Percentiles rank a stretch among this genome's conserved stretches.
Conservation (phyloP, 768 basidiomycete species). For the Mycena filopes region DNA sequence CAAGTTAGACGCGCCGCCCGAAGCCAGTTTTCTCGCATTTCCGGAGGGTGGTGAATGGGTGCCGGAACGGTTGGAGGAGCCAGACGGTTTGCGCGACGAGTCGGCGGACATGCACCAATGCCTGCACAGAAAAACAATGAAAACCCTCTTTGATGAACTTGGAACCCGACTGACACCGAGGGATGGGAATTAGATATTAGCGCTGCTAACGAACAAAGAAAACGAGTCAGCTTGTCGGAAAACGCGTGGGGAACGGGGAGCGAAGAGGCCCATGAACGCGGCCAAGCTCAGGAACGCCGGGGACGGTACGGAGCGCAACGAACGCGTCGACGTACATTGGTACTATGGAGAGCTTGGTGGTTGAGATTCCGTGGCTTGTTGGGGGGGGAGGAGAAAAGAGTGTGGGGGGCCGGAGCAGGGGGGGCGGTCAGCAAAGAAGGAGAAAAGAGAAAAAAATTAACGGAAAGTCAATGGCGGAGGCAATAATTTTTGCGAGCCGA, state of each 20-base stretch:
- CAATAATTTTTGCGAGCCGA: constrained; percentile 11
- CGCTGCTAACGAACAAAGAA: constrained; percentile 32
- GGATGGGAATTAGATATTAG: constrained; percentile 44
- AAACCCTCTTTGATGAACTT: constrained; percentile 28
- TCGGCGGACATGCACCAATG: constrained; percentile 49
- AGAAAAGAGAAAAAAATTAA: constrained; percentile 38
- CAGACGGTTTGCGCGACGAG: constrained; percentile 74
- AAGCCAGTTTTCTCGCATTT: constrained; percentile 63
- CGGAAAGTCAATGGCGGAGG: constrained; percentile 40
- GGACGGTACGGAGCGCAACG: constrained; percentile 11
- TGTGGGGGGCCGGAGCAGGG: constrained; percentile 20
- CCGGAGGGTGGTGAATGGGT: constrained; percentile 72
- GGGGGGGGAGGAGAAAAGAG: constrained; percentile 11
- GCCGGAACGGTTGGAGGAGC: constrained; percentile 72
- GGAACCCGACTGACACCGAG: constrained; percentile 27
- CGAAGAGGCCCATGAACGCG: too few relatives aligned
- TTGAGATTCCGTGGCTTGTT: background rate
- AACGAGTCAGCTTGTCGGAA: constrained; percentile 13
- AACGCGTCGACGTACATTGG: constrained; percentile 32
- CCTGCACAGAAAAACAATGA: constrained; percentile 39
- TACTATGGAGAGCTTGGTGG: constrained; percentile 8
- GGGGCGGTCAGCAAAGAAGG: constrained; percentile 37
- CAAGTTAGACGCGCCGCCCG: constrained; percentile 55
- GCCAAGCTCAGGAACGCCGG: background rate
- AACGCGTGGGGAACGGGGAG: constrained; percentile 18